phyloP scores from a whole-genome alignment of 1,139 yeast genomes.

The Protomyces pachydermus region DNA sequence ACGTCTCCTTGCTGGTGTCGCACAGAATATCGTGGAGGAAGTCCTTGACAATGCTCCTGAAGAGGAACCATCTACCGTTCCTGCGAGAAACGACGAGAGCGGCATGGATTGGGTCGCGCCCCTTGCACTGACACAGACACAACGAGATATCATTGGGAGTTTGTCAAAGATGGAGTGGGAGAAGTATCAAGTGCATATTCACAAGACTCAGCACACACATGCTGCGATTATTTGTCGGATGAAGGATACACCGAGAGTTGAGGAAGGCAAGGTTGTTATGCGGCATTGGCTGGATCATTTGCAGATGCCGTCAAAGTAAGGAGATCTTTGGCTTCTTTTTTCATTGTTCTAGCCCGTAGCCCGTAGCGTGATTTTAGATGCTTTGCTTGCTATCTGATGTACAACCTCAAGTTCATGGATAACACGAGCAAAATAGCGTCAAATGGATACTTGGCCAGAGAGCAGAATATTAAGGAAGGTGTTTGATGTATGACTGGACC shows the following conservation, averaged over 20 bases:
- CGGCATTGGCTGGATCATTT: constrained; percentile 16
- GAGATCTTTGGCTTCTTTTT: too few species aligned
- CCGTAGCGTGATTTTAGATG: too few species aligned
- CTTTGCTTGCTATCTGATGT: too few species aligned
- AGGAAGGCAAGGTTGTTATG: constrained; percentile 30
- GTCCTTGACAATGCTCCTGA: neutral
- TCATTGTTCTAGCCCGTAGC: too few species aligned
- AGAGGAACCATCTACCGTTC: neutral
- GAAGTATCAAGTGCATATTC: constrained; percentile 37
- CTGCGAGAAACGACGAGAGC: constrained; percentile 1
- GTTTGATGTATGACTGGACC: too few species aligned
- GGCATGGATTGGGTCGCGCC: neutral
- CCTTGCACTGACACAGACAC: constrained; percentile 25
- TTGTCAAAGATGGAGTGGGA: constrained; percentile 37
- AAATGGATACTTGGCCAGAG: too few species aligned
- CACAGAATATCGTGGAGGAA: constrained; percentile 13
- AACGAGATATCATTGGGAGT: constrained; percentile 28
- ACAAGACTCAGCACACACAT: constrained; percentile 34
- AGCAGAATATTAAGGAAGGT: too few species aligned
- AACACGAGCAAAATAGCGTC: too few species aligned
- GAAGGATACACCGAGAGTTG: constrained; percentile 11
- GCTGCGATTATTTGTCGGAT: constrained; percentile 33
- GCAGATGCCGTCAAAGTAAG: neutral
- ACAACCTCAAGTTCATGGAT: too few species aligned
- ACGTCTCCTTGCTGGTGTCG: constrained; percentile 5